A percentile compares a stretch with the other conserved stretches of the same genome.
Conservation (phyloP, 2,329 filamentous ascomycete species). For the Cryoendolithus antarcticus region DNA sequence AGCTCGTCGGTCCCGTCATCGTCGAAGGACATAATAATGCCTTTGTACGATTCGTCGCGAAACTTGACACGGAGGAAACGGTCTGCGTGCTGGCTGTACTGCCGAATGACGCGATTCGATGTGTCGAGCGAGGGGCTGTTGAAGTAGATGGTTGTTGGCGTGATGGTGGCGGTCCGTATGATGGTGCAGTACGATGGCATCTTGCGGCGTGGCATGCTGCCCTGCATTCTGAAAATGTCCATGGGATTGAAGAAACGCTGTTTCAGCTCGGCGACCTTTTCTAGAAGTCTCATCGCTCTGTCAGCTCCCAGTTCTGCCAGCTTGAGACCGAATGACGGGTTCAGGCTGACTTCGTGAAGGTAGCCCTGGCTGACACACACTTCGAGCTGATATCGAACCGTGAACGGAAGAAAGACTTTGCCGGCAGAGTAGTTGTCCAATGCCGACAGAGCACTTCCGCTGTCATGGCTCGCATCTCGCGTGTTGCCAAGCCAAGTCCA, state of each 20-base stretch:
- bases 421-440: conserved; percentile 3
- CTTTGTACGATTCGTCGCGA: conserved; percentile 58
- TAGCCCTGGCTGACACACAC: conserved; percentile 74
- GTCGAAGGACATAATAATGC: conserved; percentile 22
- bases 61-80: conserved; percentile 85
- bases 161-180: conserved; percentile 65
- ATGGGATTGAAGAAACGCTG: conserved; percentile 56
- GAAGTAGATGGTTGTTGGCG: conserved; percentile 71
- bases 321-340: background rate
- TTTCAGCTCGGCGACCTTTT: conserved; percentile 57
- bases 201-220: conserved; percentile 13
- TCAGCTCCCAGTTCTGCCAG: conserved; percentile 1
- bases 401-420: conserved; percentile 37
- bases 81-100: conserved; percentile 56
- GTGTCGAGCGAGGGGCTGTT: conserved; percentile 69
- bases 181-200: conserved; percentile 58
- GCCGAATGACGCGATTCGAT: conserved; percentile 77
- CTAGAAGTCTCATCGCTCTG: conserved; percentile 53
- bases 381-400: conserved; percentile 80
- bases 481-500: conserved; percentile 3
- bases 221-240: conserved; percentile 50
- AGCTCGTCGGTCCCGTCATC: conserved; percentile 35
- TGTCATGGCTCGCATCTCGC: no score
- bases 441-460: no score
- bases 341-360: conserved; percentile 57